These are phyloP conservation scores for Phytophthora capsici DNA, from an alignment of 352 stramenopile species.

Conservation along the genomic window DNA sequence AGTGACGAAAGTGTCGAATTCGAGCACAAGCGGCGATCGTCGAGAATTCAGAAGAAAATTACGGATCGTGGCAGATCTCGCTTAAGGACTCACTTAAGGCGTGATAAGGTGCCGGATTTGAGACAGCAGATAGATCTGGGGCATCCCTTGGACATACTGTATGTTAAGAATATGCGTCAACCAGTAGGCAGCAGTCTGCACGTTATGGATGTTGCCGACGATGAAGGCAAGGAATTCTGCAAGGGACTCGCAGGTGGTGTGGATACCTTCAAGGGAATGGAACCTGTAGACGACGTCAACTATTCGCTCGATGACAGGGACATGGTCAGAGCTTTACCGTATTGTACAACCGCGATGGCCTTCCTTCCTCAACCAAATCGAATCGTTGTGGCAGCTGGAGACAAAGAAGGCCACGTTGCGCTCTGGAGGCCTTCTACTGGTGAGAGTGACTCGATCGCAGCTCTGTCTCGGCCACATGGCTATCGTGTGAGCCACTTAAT, in stretches of 20 bases:
- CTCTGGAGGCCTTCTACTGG: slow-evolving; percentile 19
- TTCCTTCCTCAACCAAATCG: slow-evolving; percentile 69
- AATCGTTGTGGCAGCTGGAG: slow-evolving; percentile 62
- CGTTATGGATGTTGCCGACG: slow-evolving; percentile 15
- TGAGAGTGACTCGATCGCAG: neutral
- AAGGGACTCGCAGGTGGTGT: slow-evolving; percentile 15
- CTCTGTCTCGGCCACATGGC: slow-evolving; percentile 60
- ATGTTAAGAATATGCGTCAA: neutral
- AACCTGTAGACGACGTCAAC: slow-evolving; percentile 25
- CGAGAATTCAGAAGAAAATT: too few species aligned
- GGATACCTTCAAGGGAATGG: slow-evolving; percentile 29
- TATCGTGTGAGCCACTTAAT: slow-evolving; percentile 58
- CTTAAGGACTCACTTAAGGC: slow-evolving; percentile 29
- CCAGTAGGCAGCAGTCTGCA: neutral
- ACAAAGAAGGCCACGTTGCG: slow-evolving; percentile 71
- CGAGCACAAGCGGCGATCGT: too few species aligned
- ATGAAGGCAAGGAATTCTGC: slow-evolving; percentile 36
- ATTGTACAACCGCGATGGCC: slow-evolving; percentile 64
- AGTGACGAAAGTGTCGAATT: too few species aligned
- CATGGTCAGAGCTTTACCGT: slow-evolving; percentile 58
- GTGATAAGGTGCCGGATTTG: neutral
- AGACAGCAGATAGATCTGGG: neutral
- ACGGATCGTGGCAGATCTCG: neutral
- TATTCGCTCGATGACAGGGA: slow-evolving; percentile 54
- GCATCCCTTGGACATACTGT: slow-evolving; percentile 11